Evolutionary conservation across 208 protist species (phyloP), one percentile per base, ranked within the genome.

Genomic region (Acanthamoeba lugdunensis): DNA sequence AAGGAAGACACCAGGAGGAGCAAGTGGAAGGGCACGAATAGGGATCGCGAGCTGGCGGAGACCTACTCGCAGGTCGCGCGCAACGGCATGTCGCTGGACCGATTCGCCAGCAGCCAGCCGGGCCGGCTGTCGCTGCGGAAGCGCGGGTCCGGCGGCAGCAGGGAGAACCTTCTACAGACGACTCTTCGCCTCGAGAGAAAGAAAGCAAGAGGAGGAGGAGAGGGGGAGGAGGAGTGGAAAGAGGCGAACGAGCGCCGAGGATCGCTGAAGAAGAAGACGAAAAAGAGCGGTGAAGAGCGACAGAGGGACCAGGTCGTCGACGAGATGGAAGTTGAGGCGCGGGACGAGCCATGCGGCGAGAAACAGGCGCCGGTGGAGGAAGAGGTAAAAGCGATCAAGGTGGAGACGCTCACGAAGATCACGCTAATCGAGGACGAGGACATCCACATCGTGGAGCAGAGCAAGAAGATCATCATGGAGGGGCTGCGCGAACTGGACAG

Each of bases 381-480:
- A 16, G 48, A 21, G 41, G 2, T 37, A 2, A 6, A 33, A 18
- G 30, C 4, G 11, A 82, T 82, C 75, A 82, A 82, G 41, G 75
- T 82, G 0, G 75, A 82, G 4, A 82, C 75, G 23, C 9, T 52
- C n/a, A 82, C 75, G 14, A 82, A 82, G 75, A 82, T 82, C 48
- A 82, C 75, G 33, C 41, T 82, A 1, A 16, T 82, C 18, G 48
- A 54, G n/a, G 75, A 82, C 41, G 41, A 82, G 21, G 75, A 82
- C 41, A 82, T 82, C 21, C 41, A 82, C 0, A 82, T 82, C 25
- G 41, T 82, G 41, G 75, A 82, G 41, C 8, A 54, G n/a, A 82
- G 37, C 48, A n/a, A 30, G 21, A 48, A 18, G 48, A 41, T 82
- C 23, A 37, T 82, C 48, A 54, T 54, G 75, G 75, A 82, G 18